Percentiles rank a stretch among this genome's conserved stretches.
Conservation (phyloP, 2,329 filamentous ascomycete species). For the Sclerotinia sclerotiorum region DNA sequence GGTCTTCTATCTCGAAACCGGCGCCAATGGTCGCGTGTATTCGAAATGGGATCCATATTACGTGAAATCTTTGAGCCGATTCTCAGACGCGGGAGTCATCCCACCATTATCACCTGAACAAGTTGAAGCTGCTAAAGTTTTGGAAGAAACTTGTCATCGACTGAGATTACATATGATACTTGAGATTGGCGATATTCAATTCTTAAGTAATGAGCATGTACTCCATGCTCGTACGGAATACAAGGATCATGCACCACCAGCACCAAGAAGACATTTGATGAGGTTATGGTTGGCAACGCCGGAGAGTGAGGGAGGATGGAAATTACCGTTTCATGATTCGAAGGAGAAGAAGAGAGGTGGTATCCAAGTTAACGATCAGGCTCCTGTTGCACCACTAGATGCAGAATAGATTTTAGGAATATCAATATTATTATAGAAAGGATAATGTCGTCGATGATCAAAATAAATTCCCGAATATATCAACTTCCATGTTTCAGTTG, state of each 20-base stretch:
- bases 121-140: slow-evolving; percentile 62
- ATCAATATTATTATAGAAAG: slow-evolving; percentile 15
- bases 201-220: slow-evolving; percentile 76
- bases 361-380: slow-evolving; percentile 80
- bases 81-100: slow-evolving; percentile 70
- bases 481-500: neutral
- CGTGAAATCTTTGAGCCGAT: slow-evolving; percentile 71
- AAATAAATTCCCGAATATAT: neutral
- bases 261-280: slow-evolving; percentile 74
- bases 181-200: slow-evolving; percentile 86
- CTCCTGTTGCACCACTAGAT: slow-evolving; percentile 73
- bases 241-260: slow-evolving; percentile 66
- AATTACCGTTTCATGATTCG: slow-evolving; percentile 76
- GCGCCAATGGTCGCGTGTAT: slow-evolving; percentile 65
- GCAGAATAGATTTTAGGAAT: slow-evolving; percentile 57
- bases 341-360: slow-evolving; percentile 84
- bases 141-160: slow-evolving; percentile 74
- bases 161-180: slow-evolving; percentile 81
- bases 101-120: slow-evolving; percentile 71
- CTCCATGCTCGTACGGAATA: slow-evolving; percentile 82
- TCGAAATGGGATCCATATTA: slow-evolving; percentile 92
- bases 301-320: slow-evolving; percentile 81
- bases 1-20: slow-evolving; percentile 75
- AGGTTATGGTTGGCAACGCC: slow-evolving; percentile 82
- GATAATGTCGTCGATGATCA: neutral